Evolutionary conservation across 495 filamentous ascomycete species (phyloP).

Genomic region (Aspergillus avenaceus): DNA sequence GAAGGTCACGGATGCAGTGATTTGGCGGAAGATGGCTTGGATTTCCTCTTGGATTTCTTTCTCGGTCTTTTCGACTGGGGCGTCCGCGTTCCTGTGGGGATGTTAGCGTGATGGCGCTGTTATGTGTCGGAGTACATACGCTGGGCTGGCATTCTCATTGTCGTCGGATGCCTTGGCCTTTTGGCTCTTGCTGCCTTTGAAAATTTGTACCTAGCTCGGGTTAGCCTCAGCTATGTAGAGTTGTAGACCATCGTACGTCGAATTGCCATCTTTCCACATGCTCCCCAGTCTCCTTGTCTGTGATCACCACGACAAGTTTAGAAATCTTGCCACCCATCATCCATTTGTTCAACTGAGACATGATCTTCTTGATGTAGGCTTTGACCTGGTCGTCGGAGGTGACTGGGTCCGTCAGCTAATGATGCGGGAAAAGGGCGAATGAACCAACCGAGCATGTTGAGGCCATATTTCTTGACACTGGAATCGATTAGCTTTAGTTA

Average conservation of each 20-base stretch:
- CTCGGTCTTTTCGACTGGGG: conserved; percentile 70
- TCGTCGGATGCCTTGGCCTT: conserved; percentile 48
- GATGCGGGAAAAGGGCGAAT: background rate
- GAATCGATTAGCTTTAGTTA: conserved; percentile 3
- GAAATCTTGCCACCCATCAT: conserved; percentile 94
- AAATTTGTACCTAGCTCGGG: conserved; percentile 71
- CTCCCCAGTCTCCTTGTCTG: conserved; percentile 92
- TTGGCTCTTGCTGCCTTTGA: conserved; percentile 53
- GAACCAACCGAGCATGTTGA: conserved; percentile 84
- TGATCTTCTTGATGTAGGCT: conserved; percentile 98
- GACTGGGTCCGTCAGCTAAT: conserved; percentile 42
- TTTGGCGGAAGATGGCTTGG: conserved; percentile 92
- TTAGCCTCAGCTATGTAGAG: no score
- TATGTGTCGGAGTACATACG: conserved; percentile 31
- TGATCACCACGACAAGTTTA: conserved; percentile 94
- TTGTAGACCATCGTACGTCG: conserved; percentile 78
- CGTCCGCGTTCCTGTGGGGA: conserved; percentile 26
- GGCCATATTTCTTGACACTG: conserved; percentile 96
- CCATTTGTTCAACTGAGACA: conserved; percentile 93
- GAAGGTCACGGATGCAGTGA: conserved; percentile 96
- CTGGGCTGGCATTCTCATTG: conserved; percentile 58
- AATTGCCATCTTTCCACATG: conserved; percentile 98
- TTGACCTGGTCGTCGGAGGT: conserved; percentile 96
- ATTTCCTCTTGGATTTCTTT: conserved; percentile 93
- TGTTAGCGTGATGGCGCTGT: conserved; percentile 3